These are phyloP conservation scores for Fusarium neocosmosporiellum DNA, from an alignment of 2,329 filamentous ascomycete species.

Conservation along the genomic window DNA sequence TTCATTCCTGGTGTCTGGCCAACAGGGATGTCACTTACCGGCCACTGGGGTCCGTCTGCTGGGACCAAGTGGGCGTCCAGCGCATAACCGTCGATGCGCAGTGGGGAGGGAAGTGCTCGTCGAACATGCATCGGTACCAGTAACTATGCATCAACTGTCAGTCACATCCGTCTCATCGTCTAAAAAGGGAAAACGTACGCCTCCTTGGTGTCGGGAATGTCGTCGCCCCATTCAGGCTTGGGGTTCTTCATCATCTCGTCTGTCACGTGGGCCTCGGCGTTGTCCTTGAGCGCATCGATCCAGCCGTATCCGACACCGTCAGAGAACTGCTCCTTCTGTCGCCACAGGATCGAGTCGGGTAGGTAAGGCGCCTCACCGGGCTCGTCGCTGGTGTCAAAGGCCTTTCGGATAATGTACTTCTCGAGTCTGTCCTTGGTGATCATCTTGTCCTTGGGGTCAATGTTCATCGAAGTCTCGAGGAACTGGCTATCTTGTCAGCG, in stretches of 20 bases:
- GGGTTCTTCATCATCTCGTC: slow-evolving; percentile 99
- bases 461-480: slow-evolving; percentile 91
- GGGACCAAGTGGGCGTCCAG: slow-evolving; percentile 97
- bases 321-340: slow-evolving; percentile 99
- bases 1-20: not conserved
- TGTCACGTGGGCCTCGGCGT: slow-evolving; percentile 87
- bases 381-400: slow-evolving; percentile 93
- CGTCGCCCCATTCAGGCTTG: slow-evolving; percentile 93
- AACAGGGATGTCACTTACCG: slow-evolving; percentile 63
- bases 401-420: slow-evolving; percentile 98
- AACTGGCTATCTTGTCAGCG: slow-evolving; percentile 65
- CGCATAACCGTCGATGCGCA: slow-evolving; percentile 95
- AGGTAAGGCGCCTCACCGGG: slow-evolving; percentile 86
- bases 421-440: slow-evolving; percentile 90
- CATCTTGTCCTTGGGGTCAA: slow-evolving; percentile 96
- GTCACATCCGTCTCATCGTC: slow-evolving; percentile 12
- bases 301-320: slow-evolving; percentile 99
- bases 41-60: slow-evolving; percentile 95
- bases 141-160: slow-evolving; percentile 65
- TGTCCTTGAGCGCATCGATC: slow-evolving; percentile 98
- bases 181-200: slow-evolving; percentile 66
- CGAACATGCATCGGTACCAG: slow-evolving; percentile 99
- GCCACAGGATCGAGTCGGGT: slow-evolving; percentile 95
- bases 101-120: slow-evolving; percentile 94
- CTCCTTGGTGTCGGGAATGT: slow-evolving; percentile 96